phyloP scores from a whole-genome alignment of 768 basidiomycete genomes.

The Agaricus blazei region DNA sequence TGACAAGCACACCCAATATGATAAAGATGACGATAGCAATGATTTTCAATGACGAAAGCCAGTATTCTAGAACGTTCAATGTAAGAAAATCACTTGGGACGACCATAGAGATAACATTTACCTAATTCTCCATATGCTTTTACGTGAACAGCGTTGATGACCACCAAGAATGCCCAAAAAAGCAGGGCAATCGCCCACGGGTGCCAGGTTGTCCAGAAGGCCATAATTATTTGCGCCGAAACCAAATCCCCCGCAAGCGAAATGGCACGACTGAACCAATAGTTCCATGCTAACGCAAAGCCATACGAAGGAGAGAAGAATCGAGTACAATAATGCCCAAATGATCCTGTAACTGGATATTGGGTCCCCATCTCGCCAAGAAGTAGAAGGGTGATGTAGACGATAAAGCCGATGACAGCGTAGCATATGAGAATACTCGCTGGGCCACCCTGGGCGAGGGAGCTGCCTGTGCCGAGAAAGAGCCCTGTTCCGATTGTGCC shows the following conservation, averaged over 20 bases:
- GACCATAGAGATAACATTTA: conserved; percentile 17
- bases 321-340: conserved; percentile 79
- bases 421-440: conserved; percentile 87
- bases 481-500: conserved; percentile 60
- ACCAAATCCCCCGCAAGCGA: conserved; percentile 83
- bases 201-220: conserved; percentile 63
- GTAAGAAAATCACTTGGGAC: not conserved
- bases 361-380: conserved; percentile 87
- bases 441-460: conserved; percentile 79
- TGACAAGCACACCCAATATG: conserved; percentile 73
- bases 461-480: conserved; percentile 64
- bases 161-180: conserved; percentile 76
- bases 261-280: conserved; percentile 87
- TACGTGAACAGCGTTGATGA: conserved; percentile 66
- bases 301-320: conserved; percentile 89
- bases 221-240: conserved; percentile 77
- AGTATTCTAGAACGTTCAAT: conserved; percentile 54
- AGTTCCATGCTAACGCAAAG: conserved; percentile 86
- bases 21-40: conserved; percentile 74
- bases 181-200: conserved; percentile 71
- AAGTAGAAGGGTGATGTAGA: conserved; percentile 71
- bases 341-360: conserved; percentile 85
- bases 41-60: conserved; percentile 83
- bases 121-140: conserved; percentile 82
- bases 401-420: conserved; percentile 65